These are phyloP conservation scores for Naganishia kalamii DNA, from an alignment of 768 basidiomycete genomes.

Conservation along the genomic window DNA sequence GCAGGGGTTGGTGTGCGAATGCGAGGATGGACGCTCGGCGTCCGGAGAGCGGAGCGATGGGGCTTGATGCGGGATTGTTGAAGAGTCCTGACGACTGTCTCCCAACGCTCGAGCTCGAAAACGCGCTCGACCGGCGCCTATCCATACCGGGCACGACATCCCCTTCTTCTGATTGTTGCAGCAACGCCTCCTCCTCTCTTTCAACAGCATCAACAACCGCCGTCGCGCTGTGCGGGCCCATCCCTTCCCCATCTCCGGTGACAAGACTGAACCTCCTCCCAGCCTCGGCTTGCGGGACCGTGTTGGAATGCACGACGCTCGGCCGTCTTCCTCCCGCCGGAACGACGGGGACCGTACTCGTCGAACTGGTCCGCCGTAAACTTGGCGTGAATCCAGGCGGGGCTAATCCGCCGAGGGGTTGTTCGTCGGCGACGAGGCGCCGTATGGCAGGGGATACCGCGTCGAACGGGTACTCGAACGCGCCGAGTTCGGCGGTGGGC, in stretches of 20 bases:
- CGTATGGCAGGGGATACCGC: constrained; percentile 8
- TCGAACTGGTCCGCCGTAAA: background rate
- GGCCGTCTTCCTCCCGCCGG: constrained; percentile 13
- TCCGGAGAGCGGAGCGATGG: background rate
- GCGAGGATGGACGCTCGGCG: background rate
- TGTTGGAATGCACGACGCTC: constrained; percentile 21
- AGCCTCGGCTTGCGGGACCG: constrained; percentile 5
- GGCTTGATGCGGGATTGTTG: background rate
- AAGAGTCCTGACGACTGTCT: too few species aligned
- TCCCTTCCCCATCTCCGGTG: constrained; percentile 6
- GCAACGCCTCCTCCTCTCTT: background rate
- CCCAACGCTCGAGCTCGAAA: too few species aligned
- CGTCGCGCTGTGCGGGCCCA: constrained; percentile 7
- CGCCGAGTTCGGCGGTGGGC: constrained; percentile 38
- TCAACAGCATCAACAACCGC: background rate
- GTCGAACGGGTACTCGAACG: constrained; percentile 38
- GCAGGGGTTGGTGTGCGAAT: constrained; percentile 5
- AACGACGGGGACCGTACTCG: background rate
- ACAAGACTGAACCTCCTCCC: constrained; percentile 7
- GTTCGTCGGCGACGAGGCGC: background rate
- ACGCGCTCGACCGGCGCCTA: background rate
- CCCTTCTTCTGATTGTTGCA: background rate
- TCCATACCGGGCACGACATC: background rate
- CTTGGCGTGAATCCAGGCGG: constrained; percentile 2
- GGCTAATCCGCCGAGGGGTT: background rate